phyloP scores from a whole-genome alignment of 2,329 filamentous ascomycete genomes.

The Sordariomycetes sp. region DNA sequence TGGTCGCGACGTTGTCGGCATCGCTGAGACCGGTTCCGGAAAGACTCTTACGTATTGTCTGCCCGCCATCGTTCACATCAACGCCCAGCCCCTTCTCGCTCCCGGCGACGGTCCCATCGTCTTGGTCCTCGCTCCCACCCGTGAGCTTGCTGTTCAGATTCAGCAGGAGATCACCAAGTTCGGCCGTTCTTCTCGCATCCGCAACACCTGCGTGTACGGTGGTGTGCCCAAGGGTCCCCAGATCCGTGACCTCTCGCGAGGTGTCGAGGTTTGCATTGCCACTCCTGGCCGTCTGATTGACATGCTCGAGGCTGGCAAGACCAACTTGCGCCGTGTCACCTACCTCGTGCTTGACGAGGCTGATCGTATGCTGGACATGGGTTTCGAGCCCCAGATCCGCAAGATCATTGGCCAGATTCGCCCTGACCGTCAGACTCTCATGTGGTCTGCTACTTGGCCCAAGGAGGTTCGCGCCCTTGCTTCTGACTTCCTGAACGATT shows the following conservation, averaged over 20 bases:
- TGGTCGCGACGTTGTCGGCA: slow-evolving; percentile 96
- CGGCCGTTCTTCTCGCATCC: slow-evolving; percentile 92
- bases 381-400: slow-evolving; percentile 98
- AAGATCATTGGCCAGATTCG: slow-evolving; percentile 98
- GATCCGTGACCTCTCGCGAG: slow-evolving; percentile 87
- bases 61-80: slow-evolving; percentile 98
- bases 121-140: slow-evolving; percentile 88
- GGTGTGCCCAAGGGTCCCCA: slow-evolving; percentile 97
- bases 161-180: slow-evolving; percentile 99
- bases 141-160: slow-evolving; percentile 97
- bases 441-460: slow-evolving; percentile 99
- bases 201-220: slow-evolving; percentile 98
- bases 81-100: slow-evolving; percentile 91
- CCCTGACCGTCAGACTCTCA: slow-evolving; percentile 95
- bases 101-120: slow-evolving; percentile 96
- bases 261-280: slow-evolving; percentile 97
- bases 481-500: slow-evolving; percentile 83
- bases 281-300: slow-evolving; percentile 97
- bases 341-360: slow-evolving; percentile 98
- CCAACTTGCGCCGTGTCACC: slow-evolving; percentile 93
- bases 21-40: slow-evolving; percentile 97
- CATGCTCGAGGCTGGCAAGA: slow-evolving; percentile 96
- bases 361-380: slow-evolving; percentile 99
- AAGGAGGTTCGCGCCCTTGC: slow-evolving; percentile 95
- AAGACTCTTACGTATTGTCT: slow-evolving; percentile 99